Percentiles rank a stretch among this genome's conserved stretches.
Evolutionary conservation across 345 rosid species (phyloP).

Genomic region (Mercurialis annua): DNA sequence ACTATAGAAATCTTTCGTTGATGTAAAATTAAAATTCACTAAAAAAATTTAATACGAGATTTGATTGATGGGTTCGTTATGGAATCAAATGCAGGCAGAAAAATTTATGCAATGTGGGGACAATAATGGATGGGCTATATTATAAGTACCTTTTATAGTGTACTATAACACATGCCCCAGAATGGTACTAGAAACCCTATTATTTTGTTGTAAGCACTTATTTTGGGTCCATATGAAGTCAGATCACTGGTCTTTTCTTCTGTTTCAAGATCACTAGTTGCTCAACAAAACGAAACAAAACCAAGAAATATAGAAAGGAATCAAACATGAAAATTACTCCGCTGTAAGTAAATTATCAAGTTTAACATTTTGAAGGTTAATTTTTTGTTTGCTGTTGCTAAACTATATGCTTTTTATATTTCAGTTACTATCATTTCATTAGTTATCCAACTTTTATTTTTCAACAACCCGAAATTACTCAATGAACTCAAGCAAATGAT

Average conservation of each 20-base stretch:
- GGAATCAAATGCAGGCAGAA: slow-evolving; percentile 41
- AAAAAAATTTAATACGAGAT: too few species aligned
- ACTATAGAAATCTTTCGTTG: too few species aligned
- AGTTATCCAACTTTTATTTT: too few species aligned
- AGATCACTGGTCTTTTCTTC: slow-evolving; percentile 20
- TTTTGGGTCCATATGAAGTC: slow-evolving; percentile 23
- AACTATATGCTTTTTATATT: too few species aligned
- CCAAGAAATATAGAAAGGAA: neutral
- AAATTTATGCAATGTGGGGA: slow-evolving; percentile 43
- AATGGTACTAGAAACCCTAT: slow-evolving; percentile 21
- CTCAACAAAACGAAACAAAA: neutral
- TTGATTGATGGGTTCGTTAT: slow-evolving; percentile 56
- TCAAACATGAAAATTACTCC: neutral
- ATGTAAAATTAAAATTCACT: too few species aligned
- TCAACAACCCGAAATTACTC: too few species aligned
- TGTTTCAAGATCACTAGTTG: slow-evolving; percentile 9
- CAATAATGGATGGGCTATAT: slow-evolving; percentile 43
- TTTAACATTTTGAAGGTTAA: too few species aligned
- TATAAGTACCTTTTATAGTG: slow-evolving; percentile 26
- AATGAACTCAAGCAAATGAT: too few species aligned
- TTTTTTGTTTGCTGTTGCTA: too few species aligned
- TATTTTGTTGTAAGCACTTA: neutral
- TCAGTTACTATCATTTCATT: too few species aligned
- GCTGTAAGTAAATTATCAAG: neutral
- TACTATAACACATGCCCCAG: slow-evolving; percentile 24